A percentile compares a stretch with the other conserved stretches of the same genome.
These are phyloP conservation scores for Toxicodendron radicans DNA, from an alignment of 345 rosid genomes.

Conservation along the genomic window DNA sequence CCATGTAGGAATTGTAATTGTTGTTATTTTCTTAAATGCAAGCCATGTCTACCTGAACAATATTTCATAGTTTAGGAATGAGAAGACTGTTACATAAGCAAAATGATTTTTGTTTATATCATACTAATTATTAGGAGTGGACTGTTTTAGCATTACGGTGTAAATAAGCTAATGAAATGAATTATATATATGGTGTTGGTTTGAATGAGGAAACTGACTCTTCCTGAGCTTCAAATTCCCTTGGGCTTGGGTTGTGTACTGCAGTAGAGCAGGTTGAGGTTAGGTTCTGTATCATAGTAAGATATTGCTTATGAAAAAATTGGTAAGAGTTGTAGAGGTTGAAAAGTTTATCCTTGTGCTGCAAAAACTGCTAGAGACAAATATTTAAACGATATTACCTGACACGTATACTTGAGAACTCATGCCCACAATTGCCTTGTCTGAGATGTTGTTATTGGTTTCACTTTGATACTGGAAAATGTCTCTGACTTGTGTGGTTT, in stretches of 20 bases:
- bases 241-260: not conserved
- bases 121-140: not conserved
- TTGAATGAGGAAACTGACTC: not conserved
- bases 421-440: not conserved
- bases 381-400: not conserved
- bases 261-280: not conserved
- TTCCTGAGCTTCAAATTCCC: not conserved
- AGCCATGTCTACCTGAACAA: too few relatives aligned
- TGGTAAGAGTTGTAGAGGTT: not conserved
- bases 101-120: not conserved
- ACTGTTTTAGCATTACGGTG: not conserved
- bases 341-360: not conserved
- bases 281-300: not conserved
- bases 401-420: too few relatives aligned
- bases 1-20: not conserved
- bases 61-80: too few relatives aligned
- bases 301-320: not conserved
- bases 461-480: not conserved
- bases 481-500: not conserved
- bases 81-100: too few relatives aligned
- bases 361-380: not conserved
- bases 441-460: not conserved
- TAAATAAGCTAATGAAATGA: not conserved
- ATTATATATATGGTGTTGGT: not conserved
- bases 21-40: not conserved